Percentiles rank a stretch among this genome's conserved stretches.
phyloP scores from a whole-genome alignment of 192 early-diverging fungal species.

The Coemansia sp. region DNA sequence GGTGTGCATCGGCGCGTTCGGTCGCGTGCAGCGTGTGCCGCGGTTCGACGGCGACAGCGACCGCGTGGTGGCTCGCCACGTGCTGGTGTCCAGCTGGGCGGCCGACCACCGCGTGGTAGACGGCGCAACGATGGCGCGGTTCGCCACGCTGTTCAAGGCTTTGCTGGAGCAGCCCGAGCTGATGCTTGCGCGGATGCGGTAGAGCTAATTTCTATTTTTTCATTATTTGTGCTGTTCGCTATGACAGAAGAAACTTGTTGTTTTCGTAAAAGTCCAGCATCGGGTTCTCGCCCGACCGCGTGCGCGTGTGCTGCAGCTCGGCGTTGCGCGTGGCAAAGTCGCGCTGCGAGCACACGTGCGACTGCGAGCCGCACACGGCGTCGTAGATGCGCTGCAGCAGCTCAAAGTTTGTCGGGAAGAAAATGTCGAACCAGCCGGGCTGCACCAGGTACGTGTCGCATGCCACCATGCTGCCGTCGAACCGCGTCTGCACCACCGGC shows the following conservation, averaged over 20 bases:
- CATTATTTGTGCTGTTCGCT: not conserved
- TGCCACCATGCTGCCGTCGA: conserved; percentile 87
- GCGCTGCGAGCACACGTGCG: conserved; percentile 65
- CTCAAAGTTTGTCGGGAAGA: conserved; percentile 98
- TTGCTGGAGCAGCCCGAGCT: conserved; percentile 84
- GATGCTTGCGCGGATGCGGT: conserved; percentile 60
- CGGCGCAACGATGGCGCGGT: conserved; percentile 93
- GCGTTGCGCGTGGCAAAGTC: conserved; percentile 80
- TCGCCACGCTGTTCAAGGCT: conserved; percentile 81
- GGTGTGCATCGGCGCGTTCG: conserved; percentile 90
- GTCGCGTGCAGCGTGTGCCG: conserved; percentile 80
- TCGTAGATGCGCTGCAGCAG: conserved; percentile 78
- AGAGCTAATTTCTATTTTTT: not conserved
- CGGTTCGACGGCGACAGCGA: conserved; percentile 69
- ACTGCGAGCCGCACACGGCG: conserved; percentile 56
- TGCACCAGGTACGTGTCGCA: conserved; percentile 96
- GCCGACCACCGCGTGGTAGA: conserved; percentile 97
- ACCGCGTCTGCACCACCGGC: conserved; percentile 95
- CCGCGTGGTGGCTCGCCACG: conserved; percentile 70
- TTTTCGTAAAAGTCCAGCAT: conserved; percentile 97
- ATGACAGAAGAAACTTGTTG: conserved; percentile 66
- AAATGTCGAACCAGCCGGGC: conserved; percentile 98
- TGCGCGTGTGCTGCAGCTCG: conserved; percentile 72
- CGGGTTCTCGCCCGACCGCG: conserved; percentile 89
- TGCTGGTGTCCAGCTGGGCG: conserved; percentile 84